Evolutionary conservation across 2,329 filamentous ascomycete species (phyloP).

Genomic region (Fusarium succisae): DNA sequence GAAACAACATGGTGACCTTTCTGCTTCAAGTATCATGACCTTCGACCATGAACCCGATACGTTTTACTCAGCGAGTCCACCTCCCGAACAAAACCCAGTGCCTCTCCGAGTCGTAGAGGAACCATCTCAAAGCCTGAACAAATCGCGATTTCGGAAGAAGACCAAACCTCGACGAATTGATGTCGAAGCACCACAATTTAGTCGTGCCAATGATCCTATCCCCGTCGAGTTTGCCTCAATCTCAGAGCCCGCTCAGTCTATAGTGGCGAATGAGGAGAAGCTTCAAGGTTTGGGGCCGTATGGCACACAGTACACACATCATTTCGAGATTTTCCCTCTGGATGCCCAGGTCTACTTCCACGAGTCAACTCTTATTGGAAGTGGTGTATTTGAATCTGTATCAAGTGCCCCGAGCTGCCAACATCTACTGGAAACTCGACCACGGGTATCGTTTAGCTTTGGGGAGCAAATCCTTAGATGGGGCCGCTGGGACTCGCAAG

Average conservation of each 20-base stretch:
- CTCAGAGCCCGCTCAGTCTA: slow-evolving; percentile 5
- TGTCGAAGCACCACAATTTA: slow-evolving; percentile 61
- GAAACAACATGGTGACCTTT: slow-evolving; percentile 46
- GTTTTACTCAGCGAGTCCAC: slow-evolving; percentile 32
- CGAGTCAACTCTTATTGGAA: slow-evolving; percentile 66
- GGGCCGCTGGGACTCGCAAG: slow-evolving; percentile 65
- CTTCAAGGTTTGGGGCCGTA: slow-evolving; percentile 67
- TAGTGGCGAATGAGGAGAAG: slow-evolving; percentile 39
- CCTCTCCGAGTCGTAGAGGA: slow-evolving; percentile 32
- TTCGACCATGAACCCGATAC: slow-evolving; percentile 24
- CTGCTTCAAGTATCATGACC: slow-evolving; percentile 28
- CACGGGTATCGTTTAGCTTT: slow-evolving; percentile 55
- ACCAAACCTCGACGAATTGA: slow-evolving; percentile 57
- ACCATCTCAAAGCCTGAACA: slow-evolving; percentile 9
- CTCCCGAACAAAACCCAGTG: slow-evolving; percentile 37
- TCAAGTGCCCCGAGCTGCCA: slow-evolving; percentile 44
- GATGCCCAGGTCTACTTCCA: slow-evolving; percentile 67
- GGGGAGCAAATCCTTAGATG: slow-evolving; percentile 62
- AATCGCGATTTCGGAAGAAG: slow-evolving; percentile 55
- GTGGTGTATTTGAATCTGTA: slow-evolving; percentile 57
- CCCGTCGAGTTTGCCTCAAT: slow-evolving; percentile 18
- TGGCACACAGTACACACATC: slow-evolving; percentile 67
- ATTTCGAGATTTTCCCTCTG: slow-evolving; percentile 71
- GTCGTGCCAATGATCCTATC: slow-evolving; percentile 63
- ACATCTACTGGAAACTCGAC: slow-evolving; percentile 44